Evolutionary conservation across 768 basidiomycete genomes (phyloP).

Genomic region (Naganishia randhawae): DNA sequence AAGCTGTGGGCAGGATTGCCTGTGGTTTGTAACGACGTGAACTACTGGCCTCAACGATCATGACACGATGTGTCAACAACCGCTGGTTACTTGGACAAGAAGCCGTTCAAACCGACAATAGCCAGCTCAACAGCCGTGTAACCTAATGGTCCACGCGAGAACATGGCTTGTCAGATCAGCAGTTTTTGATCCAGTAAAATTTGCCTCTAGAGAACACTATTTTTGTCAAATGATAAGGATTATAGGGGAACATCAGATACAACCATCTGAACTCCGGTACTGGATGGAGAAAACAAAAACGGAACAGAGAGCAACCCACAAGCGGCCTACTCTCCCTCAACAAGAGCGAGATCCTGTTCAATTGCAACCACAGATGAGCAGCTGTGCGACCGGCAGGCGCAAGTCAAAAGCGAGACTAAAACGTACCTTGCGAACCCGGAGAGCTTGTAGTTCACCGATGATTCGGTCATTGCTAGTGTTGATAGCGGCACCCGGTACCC

Average conservation of each 20-base stretch:
- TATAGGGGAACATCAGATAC: background rate
- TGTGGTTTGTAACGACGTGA: too few relatives aligned
- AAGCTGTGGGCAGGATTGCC: too few relatives aligned
- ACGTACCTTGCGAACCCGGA: constrained; percentile 47
- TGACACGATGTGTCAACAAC: too few relatives aligned
- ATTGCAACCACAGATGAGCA: background rate
- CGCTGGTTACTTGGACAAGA: too few relatives aligned
- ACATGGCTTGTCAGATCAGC: background rate
- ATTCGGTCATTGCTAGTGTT: constrained; percentile 40
- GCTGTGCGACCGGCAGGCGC: too few relatives aligned
- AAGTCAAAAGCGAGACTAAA: too few relatives aligned
- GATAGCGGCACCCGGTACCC: constrained; percentile 23
- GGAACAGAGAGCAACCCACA: background rate
- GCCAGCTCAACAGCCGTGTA: too few relatives aligned
- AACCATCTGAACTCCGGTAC: background rate
- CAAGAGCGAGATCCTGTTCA: background rate
- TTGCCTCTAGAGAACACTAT: too few relatives aligned
- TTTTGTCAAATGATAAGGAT: background rate
- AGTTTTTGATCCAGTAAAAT: background rate
- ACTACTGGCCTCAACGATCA: too few relatives aligned
- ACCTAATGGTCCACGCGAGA: background rate
- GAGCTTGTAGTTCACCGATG: constrained; percentile 47
- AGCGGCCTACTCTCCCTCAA: background rate
- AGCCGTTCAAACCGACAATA: too few relatives aligned
- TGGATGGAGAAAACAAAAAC: background rate